Percentiles rank a stretch among this genome's conserved stretches.
These are phyloP conservation scores for Aspergillus proliferans DNA, from an alignment of 2,329 filamentous ascomycete species.

Conservation along the genomic window DNA sequence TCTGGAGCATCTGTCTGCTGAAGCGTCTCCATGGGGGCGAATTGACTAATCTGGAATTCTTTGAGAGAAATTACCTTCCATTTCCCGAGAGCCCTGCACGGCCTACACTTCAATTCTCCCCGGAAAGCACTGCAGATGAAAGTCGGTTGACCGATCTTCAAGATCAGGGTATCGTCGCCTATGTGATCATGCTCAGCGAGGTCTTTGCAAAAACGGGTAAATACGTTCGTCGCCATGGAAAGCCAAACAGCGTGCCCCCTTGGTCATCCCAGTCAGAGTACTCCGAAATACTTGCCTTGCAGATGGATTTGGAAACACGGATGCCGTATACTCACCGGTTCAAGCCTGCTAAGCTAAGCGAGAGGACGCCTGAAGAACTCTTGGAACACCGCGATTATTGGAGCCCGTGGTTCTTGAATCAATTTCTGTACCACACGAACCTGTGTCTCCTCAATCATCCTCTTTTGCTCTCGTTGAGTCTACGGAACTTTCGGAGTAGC, in stretches of 20 bases:
- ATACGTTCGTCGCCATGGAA: conserved; percentile 44
- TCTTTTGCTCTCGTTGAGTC: conserved; percentile 47
- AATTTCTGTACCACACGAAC: conserved; percentile 50
- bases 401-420: conserved; percentile 49
- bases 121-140: conserved; percentile 14
- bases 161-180: conserved; percentile 42
- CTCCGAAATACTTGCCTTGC: conserved; percentile 44
- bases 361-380: conserved; percentile 38
- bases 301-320: conserved; percentile 49
- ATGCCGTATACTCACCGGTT: conserved; percentile 49
- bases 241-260: conserved; percentile 38
- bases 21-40: conserved; percentile 41
- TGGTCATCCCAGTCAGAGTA: conserved; percentile 51
- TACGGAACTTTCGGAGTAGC: conserved; percentile 47
- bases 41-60: conserved; percentile 35
- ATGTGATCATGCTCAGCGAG: conserved; percentile 42
- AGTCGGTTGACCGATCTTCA: conserved; percentile 22
- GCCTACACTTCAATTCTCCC: conserved; percentile 18
- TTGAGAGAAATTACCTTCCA: conserved; percentile 29
- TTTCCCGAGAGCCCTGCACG: conserved; percentile 34
- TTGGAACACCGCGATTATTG: conserved; percentile 46
- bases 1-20: conserved; percentile 40
- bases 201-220: conserved; percentile 44
- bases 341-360: conserved; percentile 43
- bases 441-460: conserved; percentile 51